Base-by-base conservation (phyloP, 495 filamentous ascomycete species). In the Hypoxylon fuscum region DNA sequence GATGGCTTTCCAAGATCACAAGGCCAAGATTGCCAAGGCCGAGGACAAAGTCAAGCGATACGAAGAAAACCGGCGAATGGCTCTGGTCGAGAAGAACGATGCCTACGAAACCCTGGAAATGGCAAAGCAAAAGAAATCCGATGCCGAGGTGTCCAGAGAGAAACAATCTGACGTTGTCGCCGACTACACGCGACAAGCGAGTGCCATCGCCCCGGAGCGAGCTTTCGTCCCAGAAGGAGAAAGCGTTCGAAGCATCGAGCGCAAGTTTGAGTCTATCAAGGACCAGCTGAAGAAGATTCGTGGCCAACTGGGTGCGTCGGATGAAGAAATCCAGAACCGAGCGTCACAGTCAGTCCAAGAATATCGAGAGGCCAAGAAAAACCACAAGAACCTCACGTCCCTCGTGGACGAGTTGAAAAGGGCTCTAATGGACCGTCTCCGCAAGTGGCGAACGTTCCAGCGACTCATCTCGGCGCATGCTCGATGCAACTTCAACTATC, bases 391-490 rank as follows among this genome's bases (percentile, higher is more conserved):
- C 34, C 77, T 88, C 18, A 75, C 79, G 23, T 69, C 79, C 17
- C 74, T 90, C 10, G 80, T 83, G 54, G 68, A 85, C 23, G 52
- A 74, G 0, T 78, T 97, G 23, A 88, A 88, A 72, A 64, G 79
- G 12, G 84, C 92, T 0, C 82, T 96, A 25, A 75, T 80, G 25
- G 76, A 90, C 47, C 90, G 95, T 3, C 83, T 88, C 35, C 77
- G 84, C 21, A 87, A 91, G 58, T 98, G 91, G 90, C 77, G 82
- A 51, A 81, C 85, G 47, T 98, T 99, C 74, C 88, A 93, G 62
- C 77, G 83, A 10, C 85, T 87, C 60, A 97, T 99, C 57, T 90
- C 92, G 9, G 86, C 86, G 10, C 86, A 91, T 46, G 92, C 93
- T 21, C 87, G 93, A 44, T 85, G 87, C 14, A 91, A 91, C 59